Evolutionary conservation across 768 basidiomycete genomes (phyloP).

Genomic region (Russula abietina): DNA sequence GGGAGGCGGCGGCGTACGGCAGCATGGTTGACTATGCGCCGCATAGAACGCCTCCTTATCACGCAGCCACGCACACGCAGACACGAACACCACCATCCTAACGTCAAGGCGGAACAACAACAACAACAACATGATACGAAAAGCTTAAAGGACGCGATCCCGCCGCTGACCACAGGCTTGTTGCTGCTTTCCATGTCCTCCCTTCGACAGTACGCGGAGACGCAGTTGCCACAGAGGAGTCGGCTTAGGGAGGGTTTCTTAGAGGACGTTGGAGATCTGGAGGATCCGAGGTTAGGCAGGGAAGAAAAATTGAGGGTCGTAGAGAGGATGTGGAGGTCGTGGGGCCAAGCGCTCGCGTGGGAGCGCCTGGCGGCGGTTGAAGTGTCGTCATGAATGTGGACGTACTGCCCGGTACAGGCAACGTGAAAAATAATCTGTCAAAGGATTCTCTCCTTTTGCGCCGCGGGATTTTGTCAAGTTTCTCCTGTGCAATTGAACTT

Average conservation of each 20-base stretch:
- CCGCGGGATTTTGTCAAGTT: no score
- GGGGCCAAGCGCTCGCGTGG: slow-evolving; percentile 70
- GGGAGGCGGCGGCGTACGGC: slow-evolving; percentile 43
- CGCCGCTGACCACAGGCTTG: slow-evolving; percentile 64
- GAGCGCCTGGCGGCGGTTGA: slow-evolving; percentile 28
- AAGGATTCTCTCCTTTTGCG: no score
- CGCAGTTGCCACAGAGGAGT: slow-evolving; percentile 49
- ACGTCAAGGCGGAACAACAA: slow-evolving; percentile 7
- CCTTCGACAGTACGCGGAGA: slow-evolving; percentile 59
- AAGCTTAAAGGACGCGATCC: slow-evolving; percentile 30
- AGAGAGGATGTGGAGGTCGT: slow-evolving; percentile 85
- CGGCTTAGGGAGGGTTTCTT: slow-evolving; percentile 72
- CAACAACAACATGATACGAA: slow-evolving; percentile 20
- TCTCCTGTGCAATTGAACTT: no score
- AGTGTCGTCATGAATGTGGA: background rate
- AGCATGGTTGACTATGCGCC: slow-evolving; percentile 73
- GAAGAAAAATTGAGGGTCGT: slow-evolving; percentile 72
- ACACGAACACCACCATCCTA: slow-evolving; percentile 14
- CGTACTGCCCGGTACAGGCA: background rate
- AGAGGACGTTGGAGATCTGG: slow-evolving; percentile 77
- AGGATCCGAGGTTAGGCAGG: slow-evolving; percentile 61
- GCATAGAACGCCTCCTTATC: slow-evolving; percentile 64
- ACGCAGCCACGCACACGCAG: slow-evolving; percentile 37
- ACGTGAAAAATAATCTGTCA: background rate
- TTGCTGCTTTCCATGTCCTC: slow-evolving; percentile 65